Conservation (phyloP, 148 eudicot species). For the Bassia scoparia region DNA sequence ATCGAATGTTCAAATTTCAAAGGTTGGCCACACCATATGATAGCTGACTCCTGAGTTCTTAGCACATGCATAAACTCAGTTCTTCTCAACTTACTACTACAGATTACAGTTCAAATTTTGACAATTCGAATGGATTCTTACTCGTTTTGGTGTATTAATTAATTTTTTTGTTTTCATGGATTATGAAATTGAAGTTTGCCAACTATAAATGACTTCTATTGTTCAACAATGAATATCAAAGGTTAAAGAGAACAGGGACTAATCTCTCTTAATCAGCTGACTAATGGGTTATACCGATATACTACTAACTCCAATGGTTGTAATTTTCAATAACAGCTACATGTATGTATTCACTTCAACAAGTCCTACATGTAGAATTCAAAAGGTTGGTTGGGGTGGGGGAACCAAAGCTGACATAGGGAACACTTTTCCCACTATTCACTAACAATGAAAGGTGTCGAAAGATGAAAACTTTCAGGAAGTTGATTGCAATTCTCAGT, state of each 20-base stretch:
- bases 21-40: background rate
- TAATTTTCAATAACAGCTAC: background rate
- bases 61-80: background rate
- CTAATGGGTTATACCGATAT: background rate
- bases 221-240: too few relatives aligned
- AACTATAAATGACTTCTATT: too few relatives aligned
- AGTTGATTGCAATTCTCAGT: background rate
- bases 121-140: too few relatives aligned
- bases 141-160: too few relatives aligned
- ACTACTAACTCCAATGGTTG: background rate
- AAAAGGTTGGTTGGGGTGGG: conserved; percentile 6
- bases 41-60: too few relatives aligned
- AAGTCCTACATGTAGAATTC: background rate
- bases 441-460: background rate
- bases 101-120: too few relatives aligned
- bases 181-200: too few relatives aligned
- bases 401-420: background rate
- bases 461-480: background rate
- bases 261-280: background rate
- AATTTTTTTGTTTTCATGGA: too few relatives aligned
- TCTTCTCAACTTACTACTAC: too few relatives aligned
- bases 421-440: background rate
- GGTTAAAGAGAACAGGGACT: too few relatives aligned
- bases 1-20: background rate
- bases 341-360: background rate